Conservation (phyloP, 495 filamentous ascomycete genomes). For the Saxophila tyrrhenica region DNA sequence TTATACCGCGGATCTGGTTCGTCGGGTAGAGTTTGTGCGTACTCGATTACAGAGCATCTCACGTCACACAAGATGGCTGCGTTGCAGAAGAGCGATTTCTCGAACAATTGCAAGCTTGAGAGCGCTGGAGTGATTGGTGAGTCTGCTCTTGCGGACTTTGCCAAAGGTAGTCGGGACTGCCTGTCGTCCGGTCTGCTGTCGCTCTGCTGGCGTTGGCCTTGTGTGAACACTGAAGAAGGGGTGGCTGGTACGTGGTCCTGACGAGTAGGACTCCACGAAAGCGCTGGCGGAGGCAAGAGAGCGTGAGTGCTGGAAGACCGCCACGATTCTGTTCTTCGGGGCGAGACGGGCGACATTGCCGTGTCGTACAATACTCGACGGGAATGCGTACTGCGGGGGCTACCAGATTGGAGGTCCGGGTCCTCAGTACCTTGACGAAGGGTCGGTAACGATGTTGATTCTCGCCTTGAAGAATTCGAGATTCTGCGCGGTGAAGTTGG, state of each 20-base stretch:
- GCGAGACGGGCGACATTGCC: not conserved
- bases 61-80: slow-evolving; percentile 31
- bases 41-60: slow-evolving; percentile 26
- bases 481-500: not conserved
- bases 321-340: not conserved
- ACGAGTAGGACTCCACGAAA: not conserved
- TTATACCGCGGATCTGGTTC: slow-evolving; percentile 22
- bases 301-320: not conserved
- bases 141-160: slow-evolving; percentile 1
- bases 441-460: not conserved
- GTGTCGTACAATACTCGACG: not conserved
- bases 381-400: not conserved
- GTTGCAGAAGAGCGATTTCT: slow-evolving; percentile 27
- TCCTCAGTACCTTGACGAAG: not conserved
- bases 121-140: not conserved
- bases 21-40: slow-evolving; percentile 21
- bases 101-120: slow-evolving; percentile 16
- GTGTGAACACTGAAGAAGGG: not conserved
- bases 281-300: not conserved
- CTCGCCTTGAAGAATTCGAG: not conserved
- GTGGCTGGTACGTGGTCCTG: not conserved
- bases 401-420: not conserved
- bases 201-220: not conserved
- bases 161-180: not conserved
- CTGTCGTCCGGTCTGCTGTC: not conserved